Conservation (phyloP, 257 asterid species). For the Jasminum sambac region DNA sequence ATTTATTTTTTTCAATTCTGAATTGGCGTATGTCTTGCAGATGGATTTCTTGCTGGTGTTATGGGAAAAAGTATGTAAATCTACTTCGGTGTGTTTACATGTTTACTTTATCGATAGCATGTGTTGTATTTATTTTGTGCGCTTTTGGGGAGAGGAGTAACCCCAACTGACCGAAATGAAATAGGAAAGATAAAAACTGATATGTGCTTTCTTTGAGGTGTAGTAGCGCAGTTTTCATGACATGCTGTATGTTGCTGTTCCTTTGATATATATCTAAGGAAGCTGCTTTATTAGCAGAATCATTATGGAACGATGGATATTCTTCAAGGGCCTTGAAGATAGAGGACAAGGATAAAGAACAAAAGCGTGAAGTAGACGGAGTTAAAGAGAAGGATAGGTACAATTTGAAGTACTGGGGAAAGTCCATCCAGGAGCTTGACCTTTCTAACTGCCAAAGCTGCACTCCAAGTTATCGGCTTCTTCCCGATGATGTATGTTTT, state of each 20-base stretch:
- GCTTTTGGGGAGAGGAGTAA: neutral
- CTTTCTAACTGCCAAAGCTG: slow-evolving; percentile 79
- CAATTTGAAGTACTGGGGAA: slow-evolving; percentile 86
- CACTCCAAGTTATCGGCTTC: slow-evolving; percentile 96
- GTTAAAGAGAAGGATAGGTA: slow-evolving; percentile 79
- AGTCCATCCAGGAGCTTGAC: slow-evolving; percentile 97
- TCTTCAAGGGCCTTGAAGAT: slow-evolving; percentile 58
- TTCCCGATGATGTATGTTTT: slow-evolving; percentile 86
- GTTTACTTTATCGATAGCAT: neutral
- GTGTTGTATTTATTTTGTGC: neutral
- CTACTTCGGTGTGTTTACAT: slow-evolving; percentile 7
- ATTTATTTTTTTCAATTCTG: slow-evolving; percentile 26
- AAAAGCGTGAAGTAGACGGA: slow-evolving; percentile 75
- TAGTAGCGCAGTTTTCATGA: neutral
- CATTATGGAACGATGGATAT: slow-evolving; percentile 79
- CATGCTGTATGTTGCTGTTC: neutral
- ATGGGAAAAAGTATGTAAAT: slow-evolving; percentile 85
- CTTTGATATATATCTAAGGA: slow-evolving; percentile 27
- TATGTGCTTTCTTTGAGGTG: neutral
- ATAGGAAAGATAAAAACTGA: neutral
- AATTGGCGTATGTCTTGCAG: slow-evolving; percentile 51
- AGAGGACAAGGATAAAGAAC: slow-evolving; percentile 83
- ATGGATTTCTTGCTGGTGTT: slow-evolving; percentile 93
- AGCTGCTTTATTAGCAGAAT: slow-evolving; percentile 49
- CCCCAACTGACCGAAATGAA: neutral